A percentile compares a stretch with the other conserved stretches of the same genome.
These are phyloP conservation scores for Beauveria sp. DNA, from an alignment of 2,329 filamentous ascomycete genomes.

Conservation along the genomic window DNA sequence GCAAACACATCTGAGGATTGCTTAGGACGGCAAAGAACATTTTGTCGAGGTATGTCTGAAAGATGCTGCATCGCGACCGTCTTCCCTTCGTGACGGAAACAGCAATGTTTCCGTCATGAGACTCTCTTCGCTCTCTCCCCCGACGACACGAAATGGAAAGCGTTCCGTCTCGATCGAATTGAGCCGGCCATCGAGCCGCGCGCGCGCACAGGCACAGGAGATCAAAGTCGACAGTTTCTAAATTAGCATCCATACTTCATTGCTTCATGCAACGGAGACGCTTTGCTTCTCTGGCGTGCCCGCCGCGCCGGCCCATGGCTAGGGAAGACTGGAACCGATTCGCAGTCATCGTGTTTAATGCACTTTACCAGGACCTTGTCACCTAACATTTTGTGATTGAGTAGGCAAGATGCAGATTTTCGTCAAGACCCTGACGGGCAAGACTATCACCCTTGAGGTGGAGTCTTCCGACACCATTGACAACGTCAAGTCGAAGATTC, in stretches of 20 bases:
- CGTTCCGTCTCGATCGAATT: constrained; percentile 6
- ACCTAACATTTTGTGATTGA: constrained; percentile 34
- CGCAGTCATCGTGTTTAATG: not conserved
- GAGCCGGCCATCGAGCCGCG: constrained; percentile 3
- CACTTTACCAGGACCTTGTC: not conserved
- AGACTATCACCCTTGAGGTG: constrained; percentile 99
- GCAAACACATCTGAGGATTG: constrained; percentile 48
- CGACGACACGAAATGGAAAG: not conserved
- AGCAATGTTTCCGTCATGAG: constrained; percentile 14
- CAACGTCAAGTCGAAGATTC: constrained; percentile 98
- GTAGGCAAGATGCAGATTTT: constrained; percentile 69
- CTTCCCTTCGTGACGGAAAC: constrained; percentile 22
- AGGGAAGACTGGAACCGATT: not conserved
- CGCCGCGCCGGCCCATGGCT: not conserved
- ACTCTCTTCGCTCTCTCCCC: not conserved
- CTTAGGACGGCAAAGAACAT: constrained; percentile 54
- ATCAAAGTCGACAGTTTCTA: not conserved
- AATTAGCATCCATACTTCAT: not conserved
- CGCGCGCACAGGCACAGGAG: not conserved
- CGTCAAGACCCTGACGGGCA: constrained; percentile 89
- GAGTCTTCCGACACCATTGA: constrained; percentile 99
- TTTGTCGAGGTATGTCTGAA: constrained; percentile 57
- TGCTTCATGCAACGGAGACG: not conserved
- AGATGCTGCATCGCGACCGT: constrained; percentile 35
- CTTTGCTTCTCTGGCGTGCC: not conserved